phyloP scores from a whole-genome alignment of 148 eudicot species.

The Amaranthus palmeri region DNA sequence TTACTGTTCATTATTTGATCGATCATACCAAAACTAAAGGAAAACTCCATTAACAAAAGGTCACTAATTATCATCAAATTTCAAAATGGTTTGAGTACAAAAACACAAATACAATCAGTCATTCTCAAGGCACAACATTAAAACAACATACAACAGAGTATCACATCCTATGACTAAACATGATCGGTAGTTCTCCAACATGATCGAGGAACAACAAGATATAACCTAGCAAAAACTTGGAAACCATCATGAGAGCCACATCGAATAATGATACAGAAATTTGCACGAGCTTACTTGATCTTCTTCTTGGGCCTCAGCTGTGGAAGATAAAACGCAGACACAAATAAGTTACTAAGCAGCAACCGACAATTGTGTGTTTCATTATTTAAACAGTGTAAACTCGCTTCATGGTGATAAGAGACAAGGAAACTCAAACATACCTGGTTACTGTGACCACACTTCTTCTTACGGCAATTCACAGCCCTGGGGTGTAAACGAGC shows the following conservation, averaged over 20 bases:
- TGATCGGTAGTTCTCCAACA: too few relatives aligned
- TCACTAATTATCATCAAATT: not conserved
- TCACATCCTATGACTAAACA: not conserved
- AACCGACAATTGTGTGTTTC: too few relatives aligned
- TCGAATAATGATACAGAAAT: slow-evolving; percentile 7
- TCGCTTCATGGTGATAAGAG: too few relatives aligned
- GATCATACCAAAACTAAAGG: too few relatives aligned
- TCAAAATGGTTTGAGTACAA: not conserved
- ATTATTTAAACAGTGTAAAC: too few relatives aligned
- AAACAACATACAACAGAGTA: not conserved
- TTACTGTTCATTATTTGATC: too few relatives aligned
- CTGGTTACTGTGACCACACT: slow-evolving; percentile 31
- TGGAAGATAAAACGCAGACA: not conserved
- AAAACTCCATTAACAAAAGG: not conserved
- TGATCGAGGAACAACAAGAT: not conserved
- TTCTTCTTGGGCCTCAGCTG: slow-evolving; percentile 30
- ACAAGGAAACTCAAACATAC: not conserved
- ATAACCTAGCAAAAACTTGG: slow-evolving; percentile 6
- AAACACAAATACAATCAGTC: not conserved
- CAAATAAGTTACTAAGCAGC: too few relatives aligned
- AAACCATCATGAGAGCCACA: not conserved
- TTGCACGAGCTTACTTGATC: slow-evolving; percentile 20
- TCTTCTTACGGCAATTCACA: slow-evolving; percentile 32
- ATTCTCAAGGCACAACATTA: not conserved
- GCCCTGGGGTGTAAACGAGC: slow-evolving; percentile 30